These are phyloP conservation scores for Ophiostoma ulmi DNA, from an alignment of 2,329 filamentous ascomycete genomes.

Conservation along the genomic window DNA sequence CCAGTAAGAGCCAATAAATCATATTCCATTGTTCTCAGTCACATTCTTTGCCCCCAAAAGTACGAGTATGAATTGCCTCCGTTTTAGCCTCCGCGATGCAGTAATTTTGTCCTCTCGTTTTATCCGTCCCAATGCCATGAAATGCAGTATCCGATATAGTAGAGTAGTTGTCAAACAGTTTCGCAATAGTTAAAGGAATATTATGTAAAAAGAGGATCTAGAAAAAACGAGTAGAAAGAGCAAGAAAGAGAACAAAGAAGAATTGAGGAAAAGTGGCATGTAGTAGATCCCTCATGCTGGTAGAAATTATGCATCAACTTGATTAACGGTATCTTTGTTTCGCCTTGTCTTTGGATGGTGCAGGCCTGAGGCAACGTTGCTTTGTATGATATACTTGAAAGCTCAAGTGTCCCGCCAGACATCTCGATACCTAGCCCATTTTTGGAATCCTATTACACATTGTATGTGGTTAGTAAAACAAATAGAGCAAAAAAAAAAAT, in stretches of 20 bases:
- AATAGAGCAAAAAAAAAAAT: neutral
- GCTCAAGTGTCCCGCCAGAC: constrained; percentile 6
- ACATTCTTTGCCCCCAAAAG: neutral
- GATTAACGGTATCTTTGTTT: neutral
- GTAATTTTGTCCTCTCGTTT: neutral
- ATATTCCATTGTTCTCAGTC: neutral
- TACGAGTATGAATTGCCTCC: neutral
- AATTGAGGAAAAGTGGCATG: neutral
- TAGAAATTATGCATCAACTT: neutral
- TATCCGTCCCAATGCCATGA: neutral
- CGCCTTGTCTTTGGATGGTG: neutral
- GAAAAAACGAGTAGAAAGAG: neutral
- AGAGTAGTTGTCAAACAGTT: neutral
- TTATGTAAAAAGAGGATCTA: neutral
- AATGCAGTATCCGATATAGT: neutral
- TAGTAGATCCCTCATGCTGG: neutral
- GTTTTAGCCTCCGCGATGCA: constrained; percentile 5
- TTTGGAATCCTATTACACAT: constrained; percentile 12
- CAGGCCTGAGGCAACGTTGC: neutral
- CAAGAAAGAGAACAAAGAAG: neutral
- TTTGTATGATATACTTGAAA: neutral
- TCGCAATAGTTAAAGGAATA: neutral
- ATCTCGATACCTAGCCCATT: constrained; percentile 16
- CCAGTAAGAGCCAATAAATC: neutral
- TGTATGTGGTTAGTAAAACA: neutral